Base-by-base conservation (phyloP, 768 basidiomycete species). In the Rhizopogon rudus region DNA sequence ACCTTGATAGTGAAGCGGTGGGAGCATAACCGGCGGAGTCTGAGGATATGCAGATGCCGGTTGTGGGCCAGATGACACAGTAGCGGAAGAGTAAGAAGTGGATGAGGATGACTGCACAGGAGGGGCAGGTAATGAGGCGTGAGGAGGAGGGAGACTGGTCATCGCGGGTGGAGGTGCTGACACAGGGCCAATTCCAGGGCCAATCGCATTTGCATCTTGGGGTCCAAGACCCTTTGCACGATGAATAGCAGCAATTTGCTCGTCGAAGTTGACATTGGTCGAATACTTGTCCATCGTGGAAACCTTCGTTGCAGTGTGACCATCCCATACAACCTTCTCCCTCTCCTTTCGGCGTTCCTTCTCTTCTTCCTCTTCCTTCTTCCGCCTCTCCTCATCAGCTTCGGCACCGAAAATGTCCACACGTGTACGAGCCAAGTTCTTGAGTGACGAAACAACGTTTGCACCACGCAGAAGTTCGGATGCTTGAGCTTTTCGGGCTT, bases 281-380 rank as follows among this genome's bases (percentile, higher is more conserved):
- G 94, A 94, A 77, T 88, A 99, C 66, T 93, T 93, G 79, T 94
- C 91, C 65, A 94, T 77, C 1, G 93, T 97, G 61, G 84, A 85
- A 48, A 88, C 88, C 73, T 95, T 98, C 43, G 93, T 90, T 43
- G 93, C 90, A 2, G 95, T 95, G 71, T 98, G 95, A 63, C 97
- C 97, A 72, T 98, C 97, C 97, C 97, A 99, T 48, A 98, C 91
- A 61, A 92, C 90, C 68, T 91, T 94, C 73, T 98, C 97, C 68
- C 86, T 83, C 69, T 96, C 95, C 67, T 84, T 88, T 60, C 93
- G 79, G 65, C 81, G 82, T 58, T 86, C 83, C 53, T 83, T 78
- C 64, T 93, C 91, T 58, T 88, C 88, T 50, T 93, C 93, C 60
- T 97, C 95, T 63, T 94, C 89, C 45, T 78, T 80, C 72, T 86